These are phyloP conservation scores for Ormosia emarginata DNA, from an alignment of 306 rosid species.

Conservation along the genomic window DNA sequence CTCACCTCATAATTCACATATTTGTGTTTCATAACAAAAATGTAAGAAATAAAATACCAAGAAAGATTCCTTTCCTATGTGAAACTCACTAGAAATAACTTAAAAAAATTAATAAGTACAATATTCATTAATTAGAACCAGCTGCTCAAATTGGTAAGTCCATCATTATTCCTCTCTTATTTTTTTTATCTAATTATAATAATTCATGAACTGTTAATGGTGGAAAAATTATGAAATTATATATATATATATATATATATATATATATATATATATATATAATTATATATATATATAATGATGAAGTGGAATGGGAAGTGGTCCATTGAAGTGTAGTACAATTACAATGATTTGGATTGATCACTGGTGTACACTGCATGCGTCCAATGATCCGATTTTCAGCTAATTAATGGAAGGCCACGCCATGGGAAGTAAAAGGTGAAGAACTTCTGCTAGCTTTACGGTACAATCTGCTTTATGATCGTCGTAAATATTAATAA, in stretches of 20 bases:
- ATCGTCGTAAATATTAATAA: conserved; percentile 23
- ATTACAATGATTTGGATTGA: conserved; percentile 51
- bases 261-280: no score
- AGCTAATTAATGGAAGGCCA: conserved; percentile 34
- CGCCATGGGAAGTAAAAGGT: conserved; percentile 22
- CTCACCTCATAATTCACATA: no score
- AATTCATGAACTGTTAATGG: not conserved
- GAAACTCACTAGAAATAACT: not conserved
- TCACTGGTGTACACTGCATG: conserved; percentile 49
- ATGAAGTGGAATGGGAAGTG: conserved; percentile 20
- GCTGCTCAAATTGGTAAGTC: not conserved
- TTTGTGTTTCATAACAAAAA: no score
- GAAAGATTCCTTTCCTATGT: not conserved
- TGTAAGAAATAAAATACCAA: not conserved
- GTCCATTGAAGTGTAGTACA: conserved; percentile 38
- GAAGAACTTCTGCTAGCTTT: conserved; percentile 27
- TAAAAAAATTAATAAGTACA: not conserved
- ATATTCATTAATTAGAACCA: not conserved
- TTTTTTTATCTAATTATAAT: not conserved
- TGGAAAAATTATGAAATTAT: no score
- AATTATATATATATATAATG: not conserved
- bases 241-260: no score
- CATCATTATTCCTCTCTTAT: not conserved
- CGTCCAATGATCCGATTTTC: conserved; percentile 41
- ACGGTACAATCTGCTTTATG: conserved; percentile 34